These are phyloP conservation scores for Senecio squalidus DNA, from an alignment of 140 eudicot species.

Conservation along the genomic window DNA sequence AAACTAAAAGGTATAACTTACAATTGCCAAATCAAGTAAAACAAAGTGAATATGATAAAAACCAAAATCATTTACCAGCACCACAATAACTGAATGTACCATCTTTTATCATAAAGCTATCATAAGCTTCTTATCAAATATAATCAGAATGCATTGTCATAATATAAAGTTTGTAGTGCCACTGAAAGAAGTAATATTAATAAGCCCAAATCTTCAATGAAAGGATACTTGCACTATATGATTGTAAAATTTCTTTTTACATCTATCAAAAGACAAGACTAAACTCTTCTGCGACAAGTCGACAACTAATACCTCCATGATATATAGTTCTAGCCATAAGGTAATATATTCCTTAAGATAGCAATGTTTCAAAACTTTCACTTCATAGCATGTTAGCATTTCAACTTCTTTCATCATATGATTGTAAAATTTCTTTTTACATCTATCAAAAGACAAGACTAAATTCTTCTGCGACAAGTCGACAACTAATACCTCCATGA, in stretches of 20 bases:
- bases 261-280: background rate
- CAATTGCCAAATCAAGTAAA: no score
- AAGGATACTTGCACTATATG: background rate
- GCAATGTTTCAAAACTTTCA: background rate
- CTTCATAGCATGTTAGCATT: background rate
- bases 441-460: background rate
- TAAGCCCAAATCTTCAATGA: background rate
- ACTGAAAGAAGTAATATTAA: background rate
- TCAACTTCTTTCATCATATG: slow-evolving; percentile 7
- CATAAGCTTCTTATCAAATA: no score
- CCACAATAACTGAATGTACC: no score
- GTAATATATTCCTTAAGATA: no score
- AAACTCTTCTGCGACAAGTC: slow-evolving; percentile 1
- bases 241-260: background rate
- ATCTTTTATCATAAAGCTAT: no score
- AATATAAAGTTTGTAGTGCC: background rate
- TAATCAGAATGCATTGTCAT: slow-evolving; percentile 1
- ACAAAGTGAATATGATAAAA: no score
- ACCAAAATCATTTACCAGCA: no score
- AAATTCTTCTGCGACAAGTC: slow-evolving; percentile 1
- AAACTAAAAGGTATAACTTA: no score
- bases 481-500: slow-evolving; percentile 16
- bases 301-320: slow-evolving; percentile 16
- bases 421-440: background rate
- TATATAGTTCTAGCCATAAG: background rate